phyloP scores from a whole-genome alignment of 2,329 filamentous ascomycete genomes.

The Arthroderma sp. region DNA sequence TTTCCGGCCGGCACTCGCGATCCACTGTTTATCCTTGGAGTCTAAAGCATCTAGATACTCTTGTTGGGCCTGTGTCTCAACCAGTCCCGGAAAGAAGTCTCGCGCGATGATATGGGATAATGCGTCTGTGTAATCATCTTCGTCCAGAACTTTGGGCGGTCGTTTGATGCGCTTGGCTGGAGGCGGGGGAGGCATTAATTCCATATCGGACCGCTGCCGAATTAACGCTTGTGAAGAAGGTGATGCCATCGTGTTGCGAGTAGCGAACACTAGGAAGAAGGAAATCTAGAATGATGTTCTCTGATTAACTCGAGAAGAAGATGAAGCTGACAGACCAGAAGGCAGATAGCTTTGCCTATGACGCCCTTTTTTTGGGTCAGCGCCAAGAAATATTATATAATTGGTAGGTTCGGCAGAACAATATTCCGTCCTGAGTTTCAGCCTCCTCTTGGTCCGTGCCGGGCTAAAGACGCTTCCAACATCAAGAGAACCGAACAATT shows the following conservation, averaged over 20 bases:
- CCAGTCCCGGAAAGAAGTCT: slow-evolving; percentile 88
- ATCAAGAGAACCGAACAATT: too few species aligned
- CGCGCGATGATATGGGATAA: slow-evolving; percentile 89
- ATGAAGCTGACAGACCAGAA: neutral
- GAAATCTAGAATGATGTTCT: neutral
- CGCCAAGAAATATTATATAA: too few species aligned
- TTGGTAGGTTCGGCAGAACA: too few species aligned
- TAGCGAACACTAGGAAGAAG: slow-evolving; percentile 3
- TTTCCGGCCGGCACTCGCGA: slow-evolving; percentile 60
- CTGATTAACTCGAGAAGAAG: neutral
- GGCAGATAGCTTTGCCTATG: neutral
- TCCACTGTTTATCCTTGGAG: slow-evolving; percentile 75
- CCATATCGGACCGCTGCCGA: slow-evolving; percentile 27
- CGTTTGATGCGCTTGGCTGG: slow-evolving; percentile 80
- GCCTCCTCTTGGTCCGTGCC: too few species aligned
- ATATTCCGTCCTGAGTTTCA: too few species aligned
- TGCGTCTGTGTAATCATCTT: slow-evolving; percentile 83
- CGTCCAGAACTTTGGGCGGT: slow-evolving; percentile 74
- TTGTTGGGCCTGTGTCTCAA: slow-evolving; percentile 74
- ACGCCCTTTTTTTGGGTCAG: neutral
- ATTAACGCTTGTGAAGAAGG: slow-evolving; percentile 18
- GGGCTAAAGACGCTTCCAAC: too few species aligned
- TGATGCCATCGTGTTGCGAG: slow-evolving; percentile 15
- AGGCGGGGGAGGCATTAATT: slow-evolving; percentile 80
- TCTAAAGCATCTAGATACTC: slow-evolving; percentile 88